Conservation (phyloP, 2,329 filamentous ascomycete species). For the Trichophyton mentagrophytes region DNA sequence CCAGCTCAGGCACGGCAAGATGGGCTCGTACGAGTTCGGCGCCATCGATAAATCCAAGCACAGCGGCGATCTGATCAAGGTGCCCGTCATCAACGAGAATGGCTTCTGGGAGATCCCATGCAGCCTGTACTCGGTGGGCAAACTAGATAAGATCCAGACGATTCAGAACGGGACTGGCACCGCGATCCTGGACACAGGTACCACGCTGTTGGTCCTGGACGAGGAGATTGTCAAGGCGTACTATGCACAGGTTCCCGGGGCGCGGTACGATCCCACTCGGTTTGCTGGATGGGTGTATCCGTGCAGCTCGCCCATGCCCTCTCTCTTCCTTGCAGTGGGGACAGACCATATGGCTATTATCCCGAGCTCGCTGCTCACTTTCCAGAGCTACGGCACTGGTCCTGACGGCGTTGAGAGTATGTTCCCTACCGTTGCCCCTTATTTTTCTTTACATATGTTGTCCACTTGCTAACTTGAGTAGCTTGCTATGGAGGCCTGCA, state of each 20-base stretch:
- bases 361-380: conserved; percentile 45
- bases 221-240: conserved; percentile 46
- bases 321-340: conserved; percentile 44
- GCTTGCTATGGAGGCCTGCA: conserved; percentile 49
- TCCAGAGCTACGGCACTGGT: conserved; percentile 39
- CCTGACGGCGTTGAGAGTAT: conserved; percentile 27
- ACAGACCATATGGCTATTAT: conserved; percentile 40
- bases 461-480: conserved; percentile 17
- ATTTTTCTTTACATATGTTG: background rate
- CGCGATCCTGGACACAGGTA: conserved; percentile 57
- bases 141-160: conserved; percentile 14
- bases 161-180: conserved; percentile 18
- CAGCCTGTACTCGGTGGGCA: conserved; percentile 43
- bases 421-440: conserved; percentile 12
- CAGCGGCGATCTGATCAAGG: conserved; percentile 48
- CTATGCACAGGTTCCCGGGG: conserved; percentile 43
- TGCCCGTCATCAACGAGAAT: conserved; percentile 45
- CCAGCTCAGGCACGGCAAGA: conserved; percentile 47
- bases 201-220: conserved; percentile 51
- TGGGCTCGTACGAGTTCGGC: conserved; percentile 63
- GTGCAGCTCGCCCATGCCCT: conserved; percentile 42
- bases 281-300: conserved; percentile 45
- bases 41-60: conserved; percentile 53
- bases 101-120: conserved; percentile 60
- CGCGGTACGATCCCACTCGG: conserved; percentile 30